Conservation (phyloP, 805 yeast species). For the Pichia nakasei region DNA sequence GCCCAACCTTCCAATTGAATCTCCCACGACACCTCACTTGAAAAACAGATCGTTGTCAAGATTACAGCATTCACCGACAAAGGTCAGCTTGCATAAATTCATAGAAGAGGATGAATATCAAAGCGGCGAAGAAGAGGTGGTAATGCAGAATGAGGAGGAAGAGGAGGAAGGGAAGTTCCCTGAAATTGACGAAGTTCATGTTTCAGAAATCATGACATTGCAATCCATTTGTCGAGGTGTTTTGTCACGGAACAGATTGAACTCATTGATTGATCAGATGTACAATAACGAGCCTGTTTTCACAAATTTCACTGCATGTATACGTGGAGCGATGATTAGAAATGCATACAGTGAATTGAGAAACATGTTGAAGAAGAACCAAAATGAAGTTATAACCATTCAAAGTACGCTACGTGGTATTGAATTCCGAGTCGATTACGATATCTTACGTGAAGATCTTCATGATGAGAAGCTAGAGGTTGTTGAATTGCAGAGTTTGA, state of each 20-base stretch:
- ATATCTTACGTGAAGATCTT: conserved; percentile 43
- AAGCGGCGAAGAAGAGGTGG: not conserved
- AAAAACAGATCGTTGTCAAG: conserved; percentile 4
- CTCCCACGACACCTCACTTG: conserved; percentile 1
- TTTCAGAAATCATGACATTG: conserved; percentile 25
- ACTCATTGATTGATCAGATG: conserved; percentile 34
- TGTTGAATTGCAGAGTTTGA: conserved; percentile 42
- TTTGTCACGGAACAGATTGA: conserved; percentile 39
- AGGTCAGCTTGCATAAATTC: conserved; percentile 18
- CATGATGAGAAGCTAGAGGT: conserved; percentile 35
- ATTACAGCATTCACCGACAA: conserved; percentile 13
- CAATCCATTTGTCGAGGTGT: conserved; percentile 70
- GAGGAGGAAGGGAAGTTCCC: not conserved
- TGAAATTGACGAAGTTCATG: not conserved
- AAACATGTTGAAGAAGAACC: conserved; percentile 13
- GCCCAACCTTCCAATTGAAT: conserved; percentile 9
- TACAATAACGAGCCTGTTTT: conserved; percentile 31
- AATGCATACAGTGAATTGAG: conserved; percentile 16
- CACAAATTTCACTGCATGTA: conserved; percentile 33
- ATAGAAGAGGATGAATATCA: conserved; percentile 7
- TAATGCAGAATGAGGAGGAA: not conserved
- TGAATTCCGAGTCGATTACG: conserved; percentile 46
- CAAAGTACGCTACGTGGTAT: conserved; percentile 62
- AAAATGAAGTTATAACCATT: conserved; percentile 30
- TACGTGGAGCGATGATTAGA: conserved; percentile 36